These are phyloP conservation scores for Xylaria nigripes DNA, from an alignment of 495 filamentous ascomycete species.

Conservation along the genomic window DNA sequence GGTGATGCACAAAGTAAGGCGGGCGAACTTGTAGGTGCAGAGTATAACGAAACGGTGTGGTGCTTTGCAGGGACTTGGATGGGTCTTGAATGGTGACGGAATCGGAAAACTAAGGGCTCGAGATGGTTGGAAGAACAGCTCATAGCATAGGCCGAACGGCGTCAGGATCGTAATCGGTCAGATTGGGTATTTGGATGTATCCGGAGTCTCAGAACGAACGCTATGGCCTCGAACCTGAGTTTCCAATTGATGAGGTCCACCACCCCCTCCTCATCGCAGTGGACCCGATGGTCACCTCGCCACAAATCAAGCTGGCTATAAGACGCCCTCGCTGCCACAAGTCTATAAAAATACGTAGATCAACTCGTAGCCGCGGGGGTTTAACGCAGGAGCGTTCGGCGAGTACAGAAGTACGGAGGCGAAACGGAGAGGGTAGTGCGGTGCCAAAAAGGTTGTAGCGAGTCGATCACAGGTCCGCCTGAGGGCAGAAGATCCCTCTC, in stretches of 20 bases:
- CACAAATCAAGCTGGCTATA: constrained; percentile 13
- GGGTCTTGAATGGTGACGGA: neutral
- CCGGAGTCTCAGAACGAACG: constrained; percentile 9
- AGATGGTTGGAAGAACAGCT: constrained; percentile 14
- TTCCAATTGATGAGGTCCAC: constrained; percentile 29
- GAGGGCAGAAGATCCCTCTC: neutral
- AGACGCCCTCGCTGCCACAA: constrained; percentile 5
- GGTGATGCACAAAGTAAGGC: constrained; percentile 10
- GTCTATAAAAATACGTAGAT: neutral
- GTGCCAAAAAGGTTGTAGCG: neutral
- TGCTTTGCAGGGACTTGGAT: neutral
- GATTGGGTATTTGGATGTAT: neutral
- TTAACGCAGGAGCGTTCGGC: constrained; percentile 5
- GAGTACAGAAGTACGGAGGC: neutral
- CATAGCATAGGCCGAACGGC: constrained; percentile 16
- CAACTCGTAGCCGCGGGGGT: neutral
- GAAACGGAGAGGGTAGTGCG: constrained; percentile 8
- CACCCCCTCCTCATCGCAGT: constrained; percentile 38
- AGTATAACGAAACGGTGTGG: neutral
- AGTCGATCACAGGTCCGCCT: neutral
- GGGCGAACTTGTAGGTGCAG: constrained; percentile 8
- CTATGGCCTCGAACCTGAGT: constrained; percentile 21
- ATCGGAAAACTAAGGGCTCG: constrained; percentile 5
- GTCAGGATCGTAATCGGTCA: neutral
- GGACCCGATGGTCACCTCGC: constrained; percentile 31